Base-by-base conservation (phyloP, 495 filamentous ascomycete species). In the Aspergillus egyptiacus region DNA sequence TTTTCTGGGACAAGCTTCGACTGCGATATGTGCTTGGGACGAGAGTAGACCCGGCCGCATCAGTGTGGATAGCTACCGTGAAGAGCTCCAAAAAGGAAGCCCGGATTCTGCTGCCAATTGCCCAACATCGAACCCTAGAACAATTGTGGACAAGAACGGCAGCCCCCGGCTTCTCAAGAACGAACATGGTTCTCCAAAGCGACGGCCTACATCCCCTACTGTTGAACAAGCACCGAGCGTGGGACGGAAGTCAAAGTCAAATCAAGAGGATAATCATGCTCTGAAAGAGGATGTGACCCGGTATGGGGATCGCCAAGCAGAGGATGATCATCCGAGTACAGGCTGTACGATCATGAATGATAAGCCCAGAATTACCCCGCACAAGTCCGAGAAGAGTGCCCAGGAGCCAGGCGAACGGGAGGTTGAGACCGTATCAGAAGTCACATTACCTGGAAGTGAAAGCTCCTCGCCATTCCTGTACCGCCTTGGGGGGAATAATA, bases 131-230 rank as follows among this genome's bases (percentile, higher is more conserved):
- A 41, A 15, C 9, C 10, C 25, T 14, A 48, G 22, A 24, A 55
- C 41, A 3, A 47, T 42, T 9, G 47, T 55, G 34, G 53, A 55
- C 33, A 42, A 39, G 7, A 47, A 55, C 36, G 53, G 53, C 17
- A 55, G 53, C 23, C 53, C 53, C 30, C 41, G 53, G n/a, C 35
- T 46, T 35, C 17, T 48, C 3, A 20, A 19, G 13, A 28, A 28
- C 2, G 43, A 36, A 18, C 27, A 34, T 25, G 2, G 22, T 11
- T 27, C 17, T 25, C 19, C 30, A 23, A 41, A 41, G 20, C 27
- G 18, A 19, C 10, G 20, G 14, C 36, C 0, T 2, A 4, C 17
- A 11, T 41, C 9, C 25, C 18, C 19, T n/a, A 25, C 8, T 2
- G 6, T 7, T 14, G 33, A 37, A 14, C 17, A 25, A 31, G 11